Conservation (phyloP, 2,329 filamentous ascomycete species). For the Lizonia empirigonia region DNA sequence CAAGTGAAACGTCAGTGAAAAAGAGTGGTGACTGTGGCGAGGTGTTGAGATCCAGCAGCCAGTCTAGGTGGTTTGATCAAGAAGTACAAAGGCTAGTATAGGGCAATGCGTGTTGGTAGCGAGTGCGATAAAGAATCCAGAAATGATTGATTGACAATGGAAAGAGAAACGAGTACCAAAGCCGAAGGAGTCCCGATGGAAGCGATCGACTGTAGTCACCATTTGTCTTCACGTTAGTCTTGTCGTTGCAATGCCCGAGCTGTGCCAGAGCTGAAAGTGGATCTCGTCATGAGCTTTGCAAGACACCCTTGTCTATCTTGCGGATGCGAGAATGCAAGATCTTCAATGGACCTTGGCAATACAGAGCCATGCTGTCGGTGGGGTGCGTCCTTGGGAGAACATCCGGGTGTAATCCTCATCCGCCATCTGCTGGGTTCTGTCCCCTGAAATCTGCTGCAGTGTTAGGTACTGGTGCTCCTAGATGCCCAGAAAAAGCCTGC, state of each 20-base stretch:
- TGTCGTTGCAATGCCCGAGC: neutral
- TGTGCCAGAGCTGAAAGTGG: neutral
- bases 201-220: neutral
- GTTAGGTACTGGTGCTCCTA: neutral
- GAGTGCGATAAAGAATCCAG: neutral
- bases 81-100: neutral
- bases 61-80: neutral
- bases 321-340: conserved; percentile 6
- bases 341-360: conserved; percentile 5
- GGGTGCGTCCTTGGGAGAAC: neutral
- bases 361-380: neutral
- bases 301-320: conserved; percentile 4
- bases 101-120: conserved; percentile 2
- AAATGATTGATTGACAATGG: neutral
- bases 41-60: neutral
- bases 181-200: neutral
- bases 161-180: neutral
- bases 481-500: neutral
- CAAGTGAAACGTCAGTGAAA: conserved; percentile 21
- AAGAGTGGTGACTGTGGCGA: conserved; percentile 31
- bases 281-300: conserved; percentile 1
- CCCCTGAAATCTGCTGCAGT: conserved; percentile 5
- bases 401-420: neutral
- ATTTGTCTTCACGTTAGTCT: neutral
- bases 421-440: neutral